Evolutionary conservation across 2,329 filamentous ascomycete genomes (phyloP), one percentile per base, ranked within the genome.

Genomic region (Elsinoe ampelina): DNA sequence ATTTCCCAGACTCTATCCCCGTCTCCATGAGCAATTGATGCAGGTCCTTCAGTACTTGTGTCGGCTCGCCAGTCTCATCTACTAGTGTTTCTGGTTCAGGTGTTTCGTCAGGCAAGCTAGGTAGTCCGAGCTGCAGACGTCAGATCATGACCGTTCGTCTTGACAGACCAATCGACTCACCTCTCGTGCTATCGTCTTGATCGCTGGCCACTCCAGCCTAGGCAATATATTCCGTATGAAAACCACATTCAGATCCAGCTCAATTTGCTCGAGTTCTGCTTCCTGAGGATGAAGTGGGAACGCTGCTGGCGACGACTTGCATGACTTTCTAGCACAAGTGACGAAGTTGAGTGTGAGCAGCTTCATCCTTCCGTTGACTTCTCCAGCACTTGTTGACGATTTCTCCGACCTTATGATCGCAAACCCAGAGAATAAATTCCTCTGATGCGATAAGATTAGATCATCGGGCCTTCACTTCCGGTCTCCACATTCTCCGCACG

Each of bases 281-380:
- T 97, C 90, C 66, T 86, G 86, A 57, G 93, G 92, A 71, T 97
- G 93, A 13, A 98, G 80, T 2, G 93, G 93, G 68, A 95, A 97
- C 20, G 89, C 89, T 54, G 80, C 75, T 5, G 85, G 77, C 32
- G 85, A 84, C 58, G 83, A 81, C 75, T 95, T 95, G 85, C 93
- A 98, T 57, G 87, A 79, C 78, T 96, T 97, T 69, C 95, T 87
- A 60, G 93, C 92, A 78, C 93, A 98, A 66, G 89, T 93, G 62
- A 97, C 78, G 73, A 98, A 98, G 75, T 97, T 97, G 66, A 95
- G 85, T 60, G 90, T 96, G 54, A 97, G 82, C 61, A 97, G 78
- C 73, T 97, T 97, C 93, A 98, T 98, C 15, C 5, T 41, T n/a
- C 17, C 38, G 8, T 2, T 13, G 38, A 41, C 26, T 7, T 5